phyloP scores from a whole-genome alignment of 768 basidiomycete species.

The Tephrocybe rancida region DNA sequence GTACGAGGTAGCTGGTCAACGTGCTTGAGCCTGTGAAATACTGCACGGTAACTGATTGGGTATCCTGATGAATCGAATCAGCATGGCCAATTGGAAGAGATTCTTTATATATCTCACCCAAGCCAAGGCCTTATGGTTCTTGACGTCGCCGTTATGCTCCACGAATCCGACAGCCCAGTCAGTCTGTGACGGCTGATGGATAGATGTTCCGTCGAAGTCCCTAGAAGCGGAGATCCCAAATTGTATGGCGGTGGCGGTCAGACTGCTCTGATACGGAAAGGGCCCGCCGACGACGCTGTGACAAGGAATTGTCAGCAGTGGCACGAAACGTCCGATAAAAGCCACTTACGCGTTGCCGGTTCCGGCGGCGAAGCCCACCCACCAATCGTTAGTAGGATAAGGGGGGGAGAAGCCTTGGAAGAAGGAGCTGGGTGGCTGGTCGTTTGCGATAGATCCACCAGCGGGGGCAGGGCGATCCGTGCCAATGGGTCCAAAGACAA shows the following conservation, averaged over 20 bases:
- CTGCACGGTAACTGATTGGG: constrained; percentile 35
- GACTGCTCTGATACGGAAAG: constrained; percentile 32
- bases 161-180: constrained; percentile 35
- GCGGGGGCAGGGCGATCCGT: constrained; percentile 25
- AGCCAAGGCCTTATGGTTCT: constrained; percentile 31
- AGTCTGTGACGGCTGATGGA: constrained; percentile 31
- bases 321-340: neutral
- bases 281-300: constrained; percentile 31
- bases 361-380: constrained; percentile 33
- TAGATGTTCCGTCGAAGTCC: constrained; percentile 32
- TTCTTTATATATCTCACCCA: constrained; percentile 23
- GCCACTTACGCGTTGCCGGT: constrained; percentile 23
- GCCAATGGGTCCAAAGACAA: constrained; percentile 27
- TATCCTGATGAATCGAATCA: constrained; percentile 22
- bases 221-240: constrained; percentile 32
- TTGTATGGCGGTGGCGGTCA: constrained; percentile 26
- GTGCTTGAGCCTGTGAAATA: constrained; percentile 32
- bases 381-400: constrained; percentile 37
- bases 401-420: constrained; percentile 34
- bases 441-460: constrained; percentile 26
- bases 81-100: neutral
- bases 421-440: constrained; percentile 32
- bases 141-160: constrained; percentile 30
- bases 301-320: neutral
- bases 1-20: constrained; percentile 32